phyloP scores from a whole-genome alignment of 176 grass and related monocot species.

The Juncus inflexus region DNA sequence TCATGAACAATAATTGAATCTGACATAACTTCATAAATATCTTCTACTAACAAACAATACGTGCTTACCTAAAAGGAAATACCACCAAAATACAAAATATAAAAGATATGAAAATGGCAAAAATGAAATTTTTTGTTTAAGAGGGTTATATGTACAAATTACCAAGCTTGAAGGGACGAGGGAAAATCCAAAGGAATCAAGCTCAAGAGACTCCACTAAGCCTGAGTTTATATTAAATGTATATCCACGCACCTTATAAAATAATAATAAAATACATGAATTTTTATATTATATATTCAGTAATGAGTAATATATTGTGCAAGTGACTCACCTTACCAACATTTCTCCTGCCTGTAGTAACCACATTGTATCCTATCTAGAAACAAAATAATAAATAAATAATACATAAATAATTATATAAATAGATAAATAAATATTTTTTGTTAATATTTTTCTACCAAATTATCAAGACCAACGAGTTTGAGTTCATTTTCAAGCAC shows the following conservation, averaged over 20 bases:
- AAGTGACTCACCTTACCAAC: slow-evolving; percentile 75
- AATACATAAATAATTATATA: slow-evolving; percentile 3
- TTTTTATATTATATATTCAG: neutral
- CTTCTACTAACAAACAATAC: slow-evolving; percentile 73
- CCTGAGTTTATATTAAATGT: slow-evolving; percentile 89
- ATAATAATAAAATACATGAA: slow-evolving; percentile 13
- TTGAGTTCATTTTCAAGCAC: slow-evolving; percentile 76
- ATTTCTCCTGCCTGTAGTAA: slow-evolving; percentile 56
- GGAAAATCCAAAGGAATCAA: slow-evolving; percentile 87
- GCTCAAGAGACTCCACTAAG: slow-evolving; percentile 73
- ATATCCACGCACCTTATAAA: slow-evolving; percentile 73
- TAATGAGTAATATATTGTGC: neutral
- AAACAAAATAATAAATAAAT: slow-evolving; percentile 25
- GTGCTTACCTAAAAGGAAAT: slow-evolving; percentile 68
- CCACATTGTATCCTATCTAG: slow-evolving; percentile 85
- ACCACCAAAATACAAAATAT: neutral
- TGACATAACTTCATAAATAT: slow-evolving; percentile 67
- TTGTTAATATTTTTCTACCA: slow-evolving; percentile 49
- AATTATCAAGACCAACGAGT: slow-evolving; percentile 54
- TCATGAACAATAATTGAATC: slow-evolving; percentile 83
- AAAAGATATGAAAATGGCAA: neutral
- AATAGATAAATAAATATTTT: neutral
- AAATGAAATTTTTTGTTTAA: too few relatives aligned
- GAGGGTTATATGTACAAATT: slow-evolving; percentile 5
- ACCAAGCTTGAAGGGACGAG: slow-evolving; percentile 84